Evolutionary conservation across 108 stramenopile species (phyloP).

Genomic region (Cyclostephanos tholiformis): DNA sequence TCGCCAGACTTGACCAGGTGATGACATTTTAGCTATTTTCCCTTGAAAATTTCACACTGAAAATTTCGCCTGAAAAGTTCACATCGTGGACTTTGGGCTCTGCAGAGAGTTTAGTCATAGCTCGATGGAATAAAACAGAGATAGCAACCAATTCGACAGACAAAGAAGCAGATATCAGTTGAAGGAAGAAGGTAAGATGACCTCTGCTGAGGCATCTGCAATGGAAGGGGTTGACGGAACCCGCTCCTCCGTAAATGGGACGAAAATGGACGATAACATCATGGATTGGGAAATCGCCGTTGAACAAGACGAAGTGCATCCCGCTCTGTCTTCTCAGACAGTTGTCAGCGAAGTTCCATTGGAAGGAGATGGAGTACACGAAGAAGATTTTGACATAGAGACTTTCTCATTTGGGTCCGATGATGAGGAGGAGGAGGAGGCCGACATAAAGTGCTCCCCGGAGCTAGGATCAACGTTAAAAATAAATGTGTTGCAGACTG

Average conservation of each 20-base stretch:
- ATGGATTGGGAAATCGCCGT: constrained; percentile 6
- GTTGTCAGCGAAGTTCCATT: constrained; percentile 10
- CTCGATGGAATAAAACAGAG: too few species aligned
- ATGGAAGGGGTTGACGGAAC: not conserved
- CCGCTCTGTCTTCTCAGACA: not conserved
- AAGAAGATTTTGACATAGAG: constrained; percentile 1
- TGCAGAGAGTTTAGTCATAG: too few species aligned
- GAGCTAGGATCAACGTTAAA: constrained; percentile 41
- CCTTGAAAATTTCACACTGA: too few species aligned
- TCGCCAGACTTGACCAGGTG: too few species aligned
- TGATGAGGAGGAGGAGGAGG: constrained; percentile 1
- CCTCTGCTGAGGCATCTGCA: not conserved
- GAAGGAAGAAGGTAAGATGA: not conserved
- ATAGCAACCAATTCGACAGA: too few species aligned
- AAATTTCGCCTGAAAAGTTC: too few species aligned
- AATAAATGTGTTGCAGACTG: constrained; percentile 45
- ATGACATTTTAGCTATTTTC: too few species aligned
- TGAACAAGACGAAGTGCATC: not conserved
- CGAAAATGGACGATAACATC: not conserved
- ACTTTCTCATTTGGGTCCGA: constrained; percentile 16
- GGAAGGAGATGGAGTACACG: not conserved
- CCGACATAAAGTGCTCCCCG: not conserved
- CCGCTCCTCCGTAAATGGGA: not conserved
- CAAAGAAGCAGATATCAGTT: too few species aligned
- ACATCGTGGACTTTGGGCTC: too few species aligned